These are phyloP conservation scores for Corylus heterophylla DNA, from an alignment of 306 rosid species.

Conservation along the genomic window DNA sequence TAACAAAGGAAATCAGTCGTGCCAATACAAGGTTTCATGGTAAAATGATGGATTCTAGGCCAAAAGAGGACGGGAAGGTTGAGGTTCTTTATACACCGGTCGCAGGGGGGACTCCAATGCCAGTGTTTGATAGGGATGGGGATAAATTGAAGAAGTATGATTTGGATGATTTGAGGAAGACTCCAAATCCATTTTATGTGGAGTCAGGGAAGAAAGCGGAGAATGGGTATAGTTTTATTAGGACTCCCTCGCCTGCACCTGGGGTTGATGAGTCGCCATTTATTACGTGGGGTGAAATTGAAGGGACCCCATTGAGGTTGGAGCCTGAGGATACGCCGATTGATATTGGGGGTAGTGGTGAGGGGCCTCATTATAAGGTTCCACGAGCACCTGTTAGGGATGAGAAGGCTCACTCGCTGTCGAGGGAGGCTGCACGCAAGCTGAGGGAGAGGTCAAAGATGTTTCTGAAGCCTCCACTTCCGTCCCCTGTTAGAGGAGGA, in stretches of 20 bases:
- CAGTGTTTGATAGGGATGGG: constrained; percentile 59
- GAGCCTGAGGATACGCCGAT: constrained; percentile 80
- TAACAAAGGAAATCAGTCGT: constrained; percentile 76
- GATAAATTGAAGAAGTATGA: constrained; percentile 88
- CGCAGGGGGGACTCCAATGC: constrained; percentile 73
- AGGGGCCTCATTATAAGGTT: constrained; percentile 85
- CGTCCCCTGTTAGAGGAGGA: constrained; percentile 81
- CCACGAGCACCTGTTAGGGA: constrained; percentile 77
- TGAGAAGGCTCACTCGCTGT: constrained; percentile 87
- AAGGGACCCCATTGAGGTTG: constrained; percentile 91
- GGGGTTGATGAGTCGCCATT: constrained; percentile 90
- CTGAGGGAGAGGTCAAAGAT: constrained; percentile 80
- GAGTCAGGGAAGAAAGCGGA: constrained; percentile 78
- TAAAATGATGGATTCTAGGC: constrained; percentile 73
- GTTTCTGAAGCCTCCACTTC: constrained; percentile 88
- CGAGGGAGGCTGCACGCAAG: constrained; percentile 86
- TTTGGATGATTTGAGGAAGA: constrained; percentile 91
- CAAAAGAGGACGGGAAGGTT: constrained; percentile 65
- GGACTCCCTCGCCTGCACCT: constrained; percentile 93
- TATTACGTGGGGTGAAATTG: constrained; percentile 97
- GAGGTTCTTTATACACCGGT: constrained; percentile 83
- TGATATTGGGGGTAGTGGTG: constrained; percentile 82
- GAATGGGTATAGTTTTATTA: constrained; percentile 83
- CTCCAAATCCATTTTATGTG: constrained; percentile 78
- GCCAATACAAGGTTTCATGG: constrained; percentile 76